A percentile compares a stretch with the other conserved stretches of the same genome.
phyloP scores from a whole-genome alignment of 2,329 filamentous ascomycete genomes.

The Endothia cerciana region DNA sequence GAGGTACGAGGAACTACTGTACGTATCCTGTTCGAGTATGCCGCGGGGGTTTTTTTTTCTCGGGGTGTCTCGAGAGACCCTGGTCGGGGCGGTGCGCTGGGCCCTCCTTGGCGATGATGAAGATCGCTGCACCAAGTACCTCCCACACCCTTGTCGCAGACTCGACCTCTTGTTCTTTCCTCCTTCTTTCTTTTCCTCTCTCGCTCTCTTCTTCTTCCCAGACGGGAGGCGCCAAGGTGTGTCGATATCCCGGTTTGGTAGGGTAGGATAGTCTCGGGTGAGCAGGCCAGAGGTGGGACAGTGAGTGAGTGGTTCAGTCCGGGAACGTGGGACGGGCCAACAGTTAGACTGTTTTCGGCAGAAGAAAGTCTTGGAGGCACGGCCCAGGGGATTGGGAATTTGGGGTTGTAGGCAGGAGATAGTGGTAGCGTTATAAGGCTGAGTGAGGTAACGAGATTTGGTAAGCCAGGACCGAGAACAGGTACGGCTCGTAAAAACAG shows the following conservation, averaged over 20 bases:
- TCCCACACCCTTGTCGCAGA: neutral
- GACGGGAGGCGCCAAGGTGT: neutral
- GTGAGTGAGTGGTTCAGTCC: neutral
- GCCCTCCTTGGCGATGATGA: neutral
- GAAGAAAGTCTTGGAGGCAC: neutral
- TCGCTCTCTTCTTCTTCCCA: neutral
- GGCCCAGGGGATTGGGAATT: neutral
- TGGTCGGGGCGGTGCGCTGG: neutral
- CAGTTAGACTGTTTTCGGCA: slow-evolving; percentile 5
- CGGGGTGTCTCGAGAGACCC: neutral
- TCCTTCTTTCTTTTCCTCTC: neutral
- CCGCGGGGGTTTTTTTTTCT: neutral
- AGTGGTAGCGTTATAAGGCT: slow-evolving; percentile 5
- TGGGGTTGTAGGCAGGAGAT: neutral
- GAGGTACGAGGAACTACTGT: slow-evolving; percentile 1
- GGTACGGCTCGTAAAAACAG: neutral
- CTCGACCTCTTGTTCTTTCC: neutral
- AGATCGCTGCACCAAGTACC: neutral
- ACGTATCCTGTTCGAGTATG: slow-evolving; percentile 9
- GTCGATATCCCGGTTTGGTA: neutral
- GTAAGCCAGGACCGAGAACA: slow-evolving; percentile 39
- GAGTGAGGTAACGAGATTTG: slow-evolving; percentile 36
- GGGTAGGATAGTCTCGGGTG: neutral
- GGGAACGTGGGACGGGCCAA: neutral
- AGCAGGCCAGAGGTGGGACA: neutral